Conservation (phyloP, 768 basidiomycete species). For the Hericium alpestre region DNA sequence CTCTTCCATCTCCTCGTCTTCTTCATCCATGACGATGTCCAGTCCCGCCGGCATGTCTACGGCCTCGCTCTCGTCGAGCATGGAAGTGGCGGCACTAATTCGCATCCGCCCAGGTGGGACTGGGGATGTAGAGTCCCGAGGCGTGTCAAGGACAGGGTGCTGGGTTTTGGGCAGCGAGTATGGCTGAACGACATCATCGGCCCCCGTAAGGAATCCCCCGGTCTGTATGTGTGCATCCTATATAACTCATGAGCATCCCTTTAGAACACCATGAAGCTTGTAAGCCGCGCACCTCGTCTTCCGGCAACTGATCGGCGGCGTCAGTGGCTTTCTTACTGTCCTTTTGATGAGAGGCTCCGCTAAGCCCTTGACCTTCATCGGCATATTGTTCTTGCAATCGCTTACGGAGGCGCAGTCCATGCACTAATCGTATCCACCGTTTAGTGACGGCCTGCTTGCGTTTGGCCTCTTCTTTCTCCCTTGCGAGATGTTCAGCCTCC, state of each 20-base stretch:
- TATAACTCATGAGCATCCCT: background rate
- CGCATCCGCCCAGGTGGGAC: background rate
- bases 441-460: conserved; percentile 73
- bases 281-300: background rate
- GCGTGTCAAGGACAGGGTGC: conserved; percentile 14
- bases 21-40: conserved; percentile 22
- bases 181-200: conserved; percentile 63
- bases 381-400: conserved; percentile 75
- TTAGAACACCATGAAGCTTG: background rate
- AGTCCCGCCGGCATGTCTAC: background rate
- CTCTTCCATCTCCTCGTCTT: conserved; percentile 21
- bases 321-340: too few species aligned
- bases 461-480: conserved; percentile 67
- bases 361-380: conserved; percentile 1
- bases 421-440: conserved; percentile 80
- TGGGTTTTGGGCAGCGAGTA: conserved; percentile 60
- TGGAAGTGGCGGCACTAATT: background rate
- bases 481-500: conserved; percentile 68
- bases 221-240: background rate
- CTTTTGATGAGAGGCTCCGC: too few species aligned
- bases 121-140: conserved; percentile 3
- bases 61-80: background rate
- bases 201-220: conserved; percentile 59
- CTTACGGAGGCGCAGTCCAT: conserved; percentile 78
- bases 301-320: too few species aligned